Base-by-base conservation (phyloP, 306 rosid genomes). In the Adenanthera pavonina region DNA sequence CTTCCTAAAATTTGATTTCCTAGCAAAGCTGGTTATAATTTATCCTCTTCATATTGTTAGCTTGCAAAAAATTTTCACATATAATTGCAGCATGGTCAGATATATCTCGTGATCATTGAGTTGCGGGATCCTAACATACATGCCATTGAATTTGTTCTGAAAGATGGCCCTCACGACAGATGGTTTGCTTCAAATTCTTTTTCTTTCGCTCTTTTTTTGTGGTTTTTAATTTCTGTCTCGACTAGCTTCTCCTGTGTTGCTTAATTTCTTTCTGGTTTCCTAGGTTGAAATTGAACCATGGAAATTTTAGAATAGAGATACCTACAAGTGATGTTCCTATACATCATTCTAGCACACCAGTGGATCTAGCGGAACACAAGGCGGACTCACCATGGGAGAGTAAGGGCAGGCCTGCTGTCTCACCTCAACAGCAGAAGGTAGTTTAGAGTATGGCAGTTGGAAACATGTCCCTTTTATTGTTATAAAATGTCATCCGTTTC, bases 141-240 rank as follows among this genome's bases (percentile, higher is more conserved):
- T 54, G 80, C 83, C 35, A 40, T 85, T 72, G 85, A 85, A 20
- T 85, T 81, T 85, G 88, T 85, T 77, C 72, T 85, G 30, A 85
- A 85, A 77, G 85, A 85, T 66, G 83, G 85, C 52, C 44, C 12
- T 65, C 64, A 57, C 0, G 69, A 85, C 40, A 71, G 77, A 85
- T 85, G 85, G 87, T 85, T 70, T 48, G 85, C 69, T 43, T 41
- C 57, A 51, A 35, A 7, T 34, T 34, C 35, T 74, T 11, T 77
- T 47, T 6, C 0, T 38, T 8, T 74, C 30, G 30, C 0, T 30
- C 16, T 8, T 49, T 72, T 60, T 41, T 40, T 2, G 68, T 25
- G 25, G 51, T 14, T 15, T 77, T 72, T 30, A 52, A 46, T 44
- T 8, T 46, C 51, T 44, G 10, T 43, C 48, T 35, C 70, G 0